Conservation (phyloP, 148 eudicot species). For the Heliamphora exappendiculata region DNA sequence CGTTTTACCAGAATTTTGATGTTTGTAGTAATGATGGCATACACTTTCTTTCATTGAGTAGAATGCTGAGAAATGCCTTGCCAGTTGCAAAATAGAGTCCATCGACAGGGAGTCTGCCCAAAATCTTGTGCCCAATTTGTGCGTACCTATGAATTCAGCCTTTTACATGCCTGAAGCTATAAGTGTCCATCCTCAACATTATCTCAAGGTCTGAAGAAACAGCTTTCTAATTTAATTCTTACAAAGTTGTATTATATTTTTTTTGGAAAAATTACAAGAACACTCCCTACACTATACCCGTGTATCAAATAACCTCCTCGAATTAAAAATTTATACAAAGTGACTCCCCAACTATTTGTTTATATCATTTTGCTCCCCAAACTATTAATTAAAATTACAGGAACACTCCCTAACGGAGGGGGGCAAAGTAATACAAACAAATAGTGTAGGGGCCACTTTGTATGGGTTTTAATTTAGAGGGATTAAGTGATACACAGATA, state of each 20-base stretch:
- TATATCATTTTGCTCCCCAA: too few relatives aligned
- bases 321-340: too few relatives aligned
- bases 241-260: constrained; percentile 4
- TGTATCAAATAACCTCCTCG: too few relatives aligned
- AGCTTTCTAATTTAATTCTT: neutral
- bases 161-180: constrained; percentile 92
- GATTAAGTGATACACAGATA: too few relatives aligned
- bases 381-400: too few relatives aligned
- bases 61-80: constrained; percentile 68
- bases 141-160: constrained; percentile 60
- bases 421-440: too few relatives aligned
- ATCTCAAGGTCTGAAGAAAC: constrained; percentile 59
- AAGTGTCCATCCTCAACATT: constrained; percentile 63
- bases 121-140: constrained; percentile 61
- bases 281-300: too few relatives aligned
- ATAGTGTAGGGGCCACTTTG: too few relatives aligned
- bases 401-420: too few relatives aligned
- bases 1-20: neutral
- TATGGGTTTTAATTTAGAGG: too few relatives aligned
- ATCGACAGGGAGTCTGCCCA: constrained; percentile 52
- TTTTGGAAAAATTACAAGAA: too few relatives aligned
- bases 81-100: constrained; percentile 65
- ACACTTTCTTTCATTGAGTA: constrained; percentile 28
- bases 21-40: neutral
- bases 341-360: too few relatives aligned